These are phyloP conservation scores for Schizophyllum amplum DNA, from an alignment of 1,284 basidiomycete genomes.

Conservation along the genomic window DNA sequence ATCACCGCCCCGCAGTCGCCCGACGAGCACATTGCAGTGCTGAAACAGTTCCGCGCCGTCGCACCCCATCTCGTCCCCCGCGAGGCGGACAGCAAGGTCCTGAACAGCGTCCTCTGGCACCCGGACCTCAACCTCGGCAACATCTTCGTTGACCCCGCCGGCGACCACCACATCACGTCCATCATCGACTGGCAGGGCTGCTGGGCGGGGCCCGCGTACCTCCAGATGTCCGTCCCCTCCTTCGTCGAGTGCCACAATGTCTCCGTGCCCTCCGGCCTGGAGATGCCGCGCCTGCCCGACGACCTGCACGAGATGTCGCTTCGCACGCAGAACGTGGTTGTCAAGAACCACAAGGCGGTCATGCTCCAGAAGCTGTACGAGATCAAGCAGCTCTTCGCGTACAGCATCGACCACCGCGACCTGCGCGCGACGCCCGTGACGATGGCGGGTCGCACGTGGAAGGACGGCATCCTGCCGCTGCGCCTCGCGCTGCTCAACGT, in stretches of 20 bases:
- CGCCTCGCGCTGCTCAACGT: not conserved
- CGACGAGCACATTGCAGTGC: conserved; percentile 14
- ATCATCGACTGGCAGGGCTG: conserved; percentile 25
- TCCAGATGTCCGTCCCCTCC: not conserved
- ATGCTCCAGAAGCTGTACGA: not conserved
- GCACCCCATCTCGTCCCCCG: conserved; percentile 18
- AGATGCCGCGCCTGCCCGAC: not conserved
- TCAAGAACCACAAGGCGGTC: not conserved
- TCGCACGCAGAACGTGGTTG: not conserved
- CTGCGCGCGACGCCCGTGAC: not conserved
- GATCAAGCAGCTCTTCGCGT: not conserved
- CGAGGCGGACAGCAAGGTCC: conserved; percentile 4
- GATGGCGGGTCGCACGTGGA: not conserved
- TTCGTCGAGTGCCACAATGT: not conserved
- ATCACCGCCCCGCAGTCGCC: conserved; percentile 9
- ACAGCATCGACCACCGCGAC: not conserved
- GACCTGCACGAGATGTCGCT: not conserved
- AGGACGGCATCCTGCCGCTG: not conserved
- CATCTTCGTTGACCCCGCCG: conserved; percentile 18
- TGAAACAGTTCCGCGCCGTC: conserved; percentile 15
- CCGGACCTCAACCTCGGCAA: conserved; percentile 22
- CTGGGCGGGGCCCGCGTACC: not conserved
- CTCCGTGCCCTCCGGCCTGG: not conserved
- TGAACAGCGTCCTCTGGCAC: conserved; percentile 23
- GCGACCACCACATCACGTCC: conserved; percentile 11